phyloP scores from a whole-genome alignment of 2,329 filamentous ascomycete genomes.

The Parastagonospora avenae region DNA sequence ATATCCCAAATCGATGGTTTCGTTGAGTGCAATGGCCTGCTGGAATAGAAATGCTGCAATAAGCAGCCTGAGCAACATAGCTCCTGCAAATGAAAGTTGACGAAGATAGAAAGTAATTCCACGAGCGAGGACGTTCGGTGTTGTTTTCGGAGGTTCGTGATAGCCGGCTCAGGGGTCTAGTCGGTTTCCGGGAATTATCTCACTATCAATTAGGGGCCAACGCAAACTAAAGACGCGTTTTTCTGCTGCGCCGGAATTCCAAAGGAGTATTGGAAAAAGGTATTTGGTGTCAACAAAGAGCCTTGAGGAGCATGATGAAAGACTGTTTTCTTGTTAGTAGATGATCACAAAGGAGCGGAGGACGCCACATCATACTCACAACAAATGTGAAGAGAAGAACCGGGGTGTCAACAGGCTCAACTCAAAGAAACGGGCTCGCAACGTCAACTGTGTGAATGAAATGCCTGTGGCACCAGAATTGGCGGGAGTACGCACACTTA shows the following conservation, averaged over 20 bases:
- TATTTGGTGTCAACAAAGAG: background rate
- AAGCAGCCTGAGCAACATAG: conserved; percentile 31
- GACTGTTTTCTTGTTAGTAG: background rate
- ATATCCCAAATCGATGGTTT: conserved; percentile 67
- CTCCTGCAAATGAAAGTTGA: background rate
- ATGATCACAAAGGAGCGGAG: background rate
- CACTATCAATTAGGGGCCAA: too few relatives aligned
- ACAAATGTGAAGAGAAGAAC: too few relatives aligned
- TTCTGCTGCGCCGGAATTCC: too few relatives aligned
- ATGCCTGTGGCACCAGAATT: background rate
- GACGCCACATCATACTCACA: too few relatives aligned
- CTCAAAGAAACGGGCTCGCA: too few relatives aligned
- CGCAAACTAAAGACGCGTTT: too few relatives aligned
- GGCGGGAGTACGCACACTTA: background rate
- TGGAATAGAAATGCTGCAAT: conserved; percentile 28
- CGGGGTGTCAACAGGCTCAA: too few relatives aligned
- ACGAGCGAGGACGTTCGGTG: background rate
- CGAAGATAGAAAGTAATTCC: background rate
- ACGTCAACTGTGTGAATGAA: background rate
- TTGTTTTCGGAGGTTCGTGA: background rate
- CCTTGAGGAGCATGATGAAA: background rate
- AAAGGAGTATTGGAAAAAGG: too few relatives aligned
- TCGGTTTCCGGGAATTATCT: background rate
- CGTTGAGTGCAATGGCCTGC: conserved; percentile 40
- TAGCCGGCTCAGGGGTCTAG: background rate